Base-by-base conservation (phyloP, 768 basidiomycete species). In the Termitomyces eurrhizus region DNA sequence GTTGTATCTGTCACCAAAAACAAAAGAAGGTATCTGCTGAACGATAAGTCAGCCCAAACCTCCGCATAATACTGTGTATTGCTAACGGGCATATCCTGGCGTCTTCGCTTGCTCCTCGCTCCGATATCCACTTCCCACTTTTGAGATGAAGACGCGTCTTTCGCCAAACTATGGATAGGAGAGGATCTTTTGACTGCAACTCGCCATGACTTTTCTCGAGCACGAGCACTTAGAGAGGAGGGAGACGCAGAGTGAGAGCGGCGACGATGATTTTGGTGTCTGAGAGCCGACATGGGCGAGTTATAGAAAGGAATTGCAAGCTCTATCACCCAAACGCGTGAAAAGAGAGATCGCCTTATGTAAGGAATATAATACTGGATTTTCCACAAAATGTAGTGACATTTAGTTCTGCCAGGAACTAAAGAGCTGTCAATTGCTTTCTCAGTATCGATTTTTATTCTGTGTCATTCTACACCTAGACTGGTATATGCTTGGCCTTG, bases 91-190 rank as follows among this genome's bases (percentile, higher is more conserved):
- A 72, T 60, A 60, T 82, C 79, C 57, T 79, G 70, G 26, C 84
- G 82, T 36, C 78, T 77, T 56, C 82, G 74, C 67, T 88, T 88
- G 32, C 81, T 80, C 57, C 78, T 77, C 61, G 81, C 73, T 80
- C 81, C 83, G 32, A 72, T 67, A 62, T 85, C 84, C 33, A 81
- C 72, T 66, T 81, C 83, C 78, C 79, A 81, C 69, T 75, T 83
- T 58, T 78, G 78, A 7, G 77, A 64, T 9, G 75, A 70, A 36
- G 72, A 68, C 45, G 67, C 56, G 57, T 60, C 59, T 41, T 62
- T 70, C 36, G 77, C 73, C 51, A 68, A 68, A 59, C 71, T 68
- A 54, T 72, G 72, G 57, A 74, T 75, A n/a, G 79, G 77, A 56
- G 78, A 77, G 12, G 79, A 72, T 61, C 86, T 78, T 67, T 87